Evolutionary conservation across 2,329 filamentous ascomycete genomes (phyloP).

Genomic region (Aspergillus melleus): DNA sequence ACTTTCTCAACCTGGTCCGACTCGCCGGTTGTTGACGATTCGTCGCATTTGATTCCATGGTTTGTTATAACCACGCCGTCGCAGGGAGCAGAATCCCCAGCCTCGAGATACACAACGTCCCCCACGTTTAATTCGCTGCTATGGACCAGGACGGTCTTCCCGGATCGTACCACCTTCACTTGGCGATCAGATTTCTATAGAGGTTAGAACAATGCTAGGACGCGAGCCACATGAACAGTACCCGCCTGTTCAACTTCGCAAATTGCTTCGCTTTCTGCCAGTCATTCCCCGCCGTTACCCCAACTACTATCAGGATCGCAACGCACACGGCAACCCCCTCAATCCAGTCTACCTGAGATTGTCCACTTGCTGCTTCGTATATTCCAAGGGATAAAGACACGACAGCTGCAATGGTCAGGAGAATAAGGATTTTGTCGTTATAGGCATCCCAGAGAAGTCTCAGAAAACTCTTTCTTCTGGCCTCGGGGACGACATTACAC

Average conservation of each 20-base stretch:
- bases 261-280: constrained; percentile 79
- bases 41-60: constrained; percentile 66
- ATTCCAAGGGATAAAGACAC: constrained; percentile 70
- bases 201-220: background rate
- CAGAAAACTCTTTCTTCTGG: constrained; percentile 65
- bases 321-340: constrained; percentile 75
- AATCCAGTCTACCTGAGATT: constrained; percentile 68
- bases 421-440: constrained; percentile 73
- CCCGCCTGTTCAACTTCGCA: constrained; percentile 69
- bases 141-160: constrained; percentile 60
- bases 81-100: constrained; percentile 66
- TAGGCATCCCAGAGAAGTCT: constrained; percentile 72
- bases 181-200: constrained; percentile 58
- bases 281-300: constrained; percentile 71
- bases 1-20: constrained; percentile 66
- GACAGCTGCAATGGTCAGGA: constrained; percentile 65
- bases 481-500: constrained; percentile 63
- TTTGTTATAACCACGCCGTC: constrained; percentile 67
- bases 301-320: constrained; percentile 72
- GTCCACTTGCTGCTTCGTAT: constrained; percentile 60
- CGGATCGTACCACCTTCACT: constrained; percentile 64
- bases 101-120: constrained; percentile 65
- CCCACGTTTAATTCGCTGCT: constrained; percentile 66
- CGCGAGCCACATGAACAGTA: constrained; percentile 21
- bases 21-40: constrained; percentile 69